Base-by-base conservation (phyloP, 805 yeast species). In the Ogataea parapolymorpha region DNA sequence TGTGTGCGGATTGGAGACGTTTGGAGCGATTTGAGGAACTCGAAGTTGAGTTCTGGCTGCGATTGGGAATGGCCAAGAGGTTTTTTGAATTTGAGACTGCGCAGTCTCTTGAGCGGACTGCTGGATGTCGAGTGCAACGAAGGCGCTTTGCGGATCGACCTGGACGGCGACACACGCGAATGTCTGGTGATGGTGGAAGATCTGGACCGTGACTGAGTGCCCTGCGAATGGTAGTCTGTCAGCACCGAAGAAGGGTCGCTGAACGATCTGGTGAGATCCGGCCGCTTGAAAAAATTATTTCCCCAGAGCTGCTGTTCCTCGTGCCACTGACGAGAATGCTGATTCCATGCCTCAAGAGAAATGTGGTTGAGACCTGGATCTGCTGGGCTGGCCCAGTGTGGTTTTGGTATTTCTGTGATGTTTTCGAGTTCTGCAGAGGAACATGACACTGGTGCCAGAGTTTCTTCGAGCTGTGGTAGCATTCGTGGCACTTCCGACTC, bases 301-400 rank as follows among this genome's bases (percentile, higher is more conserved):
- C 46, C 22, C 37, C 38, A 23, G 22, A 26, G 22, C 25, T 54
- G 54, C 35, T 50, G 55, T 32, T 50, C 46, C 11, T 42, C 38
- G 12, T 46, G 20, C 63, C 63, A 59, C 2, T 27, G 33, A 6
- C 35, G 42, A 1, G 55, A 43, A 30, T 58, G 51, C 10, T 48
- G 35, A 12, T 58, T 49, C 63, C 63, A 59, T 3, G 56, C 32
- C n/a, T 59, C 62, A n/a, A 56, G 42, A 10, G 62, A 55, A 8
- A 59, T 52, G 33, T 55, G 56, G 30, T 49, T 48, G 23, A 53
- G 11, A 7, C 47, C 48, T 1, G 49, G 48, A 10, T 37, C 26
- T 9, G 35, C 22, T 3, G 44, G 30, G 10, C 20, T 20, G 11
- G 41, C 30, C 61, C 59, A 56, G n/a, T 37, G 37, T 22, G 37